Evolutionary conservation across 2,329 filamentous ascomycete species (phyloP).

Genomic region (Hymenoscyphus albidus): DNA sequence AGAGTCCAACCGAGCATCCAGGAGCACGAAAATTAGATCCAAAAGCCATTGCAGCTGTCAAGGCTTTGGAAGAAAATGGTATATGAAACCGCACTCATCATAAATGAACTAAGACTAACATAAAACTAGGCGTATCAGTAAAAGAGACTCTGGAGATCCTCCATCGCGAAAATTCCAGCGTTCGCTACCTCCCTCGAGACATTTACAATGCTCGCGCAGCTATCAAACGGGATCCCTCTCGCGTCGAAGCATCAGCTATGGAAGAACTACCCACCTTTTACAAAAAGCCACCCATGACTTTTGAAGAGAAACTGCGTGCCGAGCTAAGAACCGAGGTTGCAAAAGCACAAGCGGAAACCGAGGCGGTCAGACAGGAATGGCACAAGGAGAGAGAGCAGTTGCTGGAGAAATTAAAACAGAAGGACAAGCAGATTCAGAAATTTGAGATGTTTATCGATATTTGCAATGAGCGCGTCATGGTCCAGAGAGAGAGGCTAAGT

Average conservation of each 20-base stretch:
- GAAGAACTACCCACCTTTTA: slow-evolving; percentile 62
- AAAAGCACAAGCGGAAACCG: slow-evolving; percentile 53
- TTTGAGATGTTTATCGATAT: slow-evolving; percentile 70
- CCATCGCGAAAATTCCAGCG: slow-evolving; percentile 60
- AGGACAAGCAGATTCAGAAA: slow-evolving; percentile 57
- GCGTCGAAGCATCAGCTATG: slow-evolving; percentile 54
- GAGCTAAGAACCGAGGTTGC: slow-evolving; percentile 59
- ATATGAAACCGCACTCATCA: slow-evolving; percentile 33
- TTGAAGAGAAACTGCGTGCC: slow-evolving; percentile 60
- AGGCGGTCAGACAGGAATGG: slow-evolving; percentile 53
- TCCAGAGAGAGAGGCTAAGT: slow-evolving; percentile 53
- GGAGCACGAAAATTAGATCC: slow-evolving; percentile 63
- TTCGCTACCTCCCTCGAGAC: slow-evolving; percentile 59
- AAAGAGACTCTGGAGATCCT: slow-evolving; percentile 64
- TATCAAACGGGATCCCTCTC: slow-evolving; percentile 61
- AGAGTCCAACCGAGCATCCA: slow-evolving; percentile 63
- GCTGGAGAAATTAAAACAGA: slow-evolving; percentile 57
- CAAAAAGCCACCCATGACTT: slow-evolving; percentile 59
- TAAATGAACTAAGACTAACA: slow-evolving; percentile 33
- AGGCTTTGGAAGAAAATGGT: slow-evolving; percentile 63
- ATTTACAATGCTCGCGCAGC: slow-evolving; percentile 66
- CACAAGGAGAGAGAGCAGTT: slow-evolving; percentile 56
- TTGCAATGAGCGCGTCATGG: slow-evolving; percentile 63
- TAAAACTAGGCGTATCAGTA: slow-evolving; percentile 56
- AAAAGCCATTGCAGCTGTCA: slow-evolving; percentile 65